Percentiles rank a stretch among this genome's conserved stretches.
Evolutionary conservation across 495 filamentous ascomycete species (phyloP).

Genomic region (Penicillium salamii): DNA sequence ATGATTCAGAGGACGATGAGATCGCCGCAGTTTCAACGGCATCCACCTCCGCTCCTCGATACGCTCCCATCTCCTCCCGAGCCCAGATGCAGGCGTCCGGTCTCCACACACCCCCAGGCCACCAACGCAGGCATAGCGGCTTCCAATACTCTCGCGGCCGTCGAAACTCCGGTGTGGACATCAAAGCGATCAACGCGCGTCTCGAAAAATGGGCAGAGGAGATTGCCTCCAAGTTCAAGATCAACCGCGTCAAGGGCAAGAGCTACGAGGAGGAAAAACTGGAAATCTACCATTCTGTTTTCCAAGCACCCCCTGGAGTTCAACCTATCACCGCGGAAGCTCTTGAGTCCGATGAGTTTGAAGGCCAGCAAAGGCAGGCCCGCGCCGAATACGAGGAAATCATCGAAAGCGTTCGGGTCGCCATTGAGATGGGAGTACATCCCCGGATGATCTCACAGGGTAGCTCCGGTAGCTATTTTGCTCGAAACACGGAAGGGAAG

Average conservation of each 20-base stretch:
- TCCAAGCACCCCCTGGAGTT: slow-evolving; percentile 83
- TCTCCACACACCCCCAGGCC: slow-evolving; percentile 35
- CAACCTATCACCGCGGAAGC: slow-evolving; percentile 73
- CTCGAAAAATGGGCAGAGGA: slow-evolving; percentile 97
- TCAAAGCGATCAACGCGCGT: slow-evolving; percentile 97
- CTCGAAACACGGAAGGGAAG: slow-evolving; percentile 84
- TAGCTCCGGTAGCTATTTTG: slow-evolving; percentile 97
- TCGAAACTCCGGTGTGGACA: slow-evolving; percentile 90
- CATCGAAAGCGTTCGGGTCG: slow-evolving; percentile 83
- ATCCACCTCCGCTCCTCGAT: slow-evolving; percentile 63
- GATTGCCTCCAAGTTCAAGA: slow-evolving; percentile 96
- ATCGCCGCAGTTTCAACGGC: slow-evolving; percentile 53
- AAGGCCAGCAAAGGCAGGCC: slow-evolving; percentile 57
- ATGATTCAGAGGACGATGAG: slow-evolving; percentile 71
- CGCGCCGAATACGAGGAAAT: slow-evolving; percentile 81
- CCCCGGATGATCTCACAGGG: slow-evolving; percentile 95
- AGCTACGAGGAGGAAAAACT: slow-evolving; percentile 77
- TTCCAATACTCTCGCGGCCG: slow-evolving; percentile 52
- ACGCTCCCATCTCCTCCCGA: slow-evolving; percentile 60
- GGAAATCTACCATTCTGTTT: slow-evolving; percentile 97
- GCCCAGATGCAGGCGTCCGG: slow-evolving; percentile 47
- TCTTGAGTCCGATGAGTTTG: slow-evolving; percentile 58
- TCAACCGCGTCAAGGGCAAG: slow-evolving; percentile 71
- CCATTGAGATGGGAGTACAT: slow-evolving; percentile 90
- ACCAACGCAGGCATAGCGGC: slow-evolving; percentile 46